phyloP scores from a whole-genome alignment of 1,139 yeast genomes.

The Lodderomyces metapsilosis region DNA sequence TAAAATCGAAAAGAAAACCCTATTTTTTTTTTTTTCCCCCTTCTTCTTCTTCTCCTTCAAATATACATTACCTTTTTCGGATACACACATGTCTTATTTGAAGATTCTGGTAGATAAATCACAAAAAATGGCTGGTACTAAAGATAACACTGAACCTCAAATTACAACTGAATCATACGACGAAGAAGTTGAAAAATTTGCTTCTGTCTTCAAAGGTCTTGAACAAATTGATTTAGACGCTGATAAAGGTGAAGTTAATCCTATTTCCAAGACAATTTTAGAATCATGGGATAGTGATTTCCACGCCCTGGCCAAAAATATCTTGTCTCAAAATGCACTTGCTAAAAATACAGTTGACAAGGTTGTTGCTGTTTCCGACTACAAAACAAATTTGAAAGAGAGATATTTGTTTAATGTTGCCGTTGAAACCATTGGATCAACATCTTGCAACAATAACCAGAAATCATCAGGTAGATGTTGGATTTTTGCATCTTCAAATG shows the following conservation, averaged over 20 bases:
- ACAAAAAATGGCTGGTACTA: not conserved
- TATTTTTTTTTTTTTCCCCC: not conserved
- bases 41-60: not conserved
- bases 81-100: not conserved
- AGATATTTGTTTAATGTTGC: constrained; percentile 58
- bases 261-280: constrained; percentile 35
- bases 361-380: constrained; percentile 35
- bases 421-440: constrained; percentile 65
- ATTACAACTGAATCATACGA: constrained; percentile 1
- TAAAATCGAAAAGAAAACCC: no score
- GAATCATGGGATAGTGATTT: constrained; percentile 53
- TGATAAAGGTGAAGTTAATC: constrained; percentile 12
- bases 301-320: constrained; percentile 52
- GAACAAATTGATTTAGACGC: constrained; percentile 2
- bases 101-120: constrained; percentile 3
- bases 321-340: constrained; percentile 58
- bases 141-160: not conserved
- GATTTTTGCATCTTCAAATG: constrained; percentile 81
- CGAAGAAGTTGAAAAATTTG: constrained; percentile 6
- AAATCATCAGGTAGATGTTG: constrained; percentile 79
- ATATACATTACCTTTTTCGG: not conserved
- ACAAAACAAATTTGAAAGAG: constrained; percentile 26
- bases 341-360: constrained; percentile 48
- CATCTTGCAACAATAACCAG: constrained; percentile 64
- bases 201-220: constrained; percentile 9